Evolutionary conservation across 202 grass and related monocot genomes (phyloP), one percentile per base, ranked within the genome.

Genomic region (Bolboschoenoplectus hybrid): DNA sequence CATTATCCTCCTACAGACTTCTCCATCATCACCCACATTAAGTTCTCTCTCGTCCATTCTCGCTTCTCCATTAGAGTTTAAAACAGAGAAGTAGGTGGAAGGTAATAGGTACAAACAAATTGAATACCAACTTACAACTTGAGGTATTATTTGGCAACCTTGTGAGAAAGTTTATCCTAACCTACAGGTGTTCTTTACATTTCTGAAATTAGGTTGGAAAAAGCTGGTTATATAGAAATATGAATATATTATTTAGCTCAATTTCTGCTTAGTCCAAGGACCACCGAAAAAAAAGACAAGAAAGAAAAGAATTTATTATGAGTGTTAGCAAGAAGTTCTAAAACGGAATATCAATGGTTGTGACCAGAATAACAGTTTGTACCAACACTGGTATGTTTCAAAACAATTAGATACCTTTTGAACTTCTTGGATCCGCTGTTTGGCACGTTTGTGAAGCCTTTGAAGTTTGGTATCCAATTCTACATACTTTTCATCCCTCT

Each of bases 381-480:
- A 43, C 58, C 61, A 11, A 9, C n/a, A 14, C 61, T 63, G 60
- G 41, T 50, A 67, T 35, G 45, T 43, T 82, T 66, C 44, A 32
- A 50, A 60, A 70, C 70, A 74, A 26, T 7, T 67, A 38, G 10
- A 41, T 43, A 69, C 66, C 66, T 43, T 99, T 74, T 97, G 97
- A 85, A 94, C 82, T 75, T 99, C 97, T 91, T 99, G 97, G 87
- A 99, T 99, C 1, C 93, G 89, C 82, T 97, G 94, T 89, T 94
- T 99, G 56, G 93, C 93, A 84, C 97, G 93, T 88, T 99, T 99
- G 88, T 97, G 97, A 88, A 99, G 97, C 87, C 97, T 99, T 87
- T 94, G 91, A 73, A 99, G 92, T 83, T 99, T 99, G 81, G 93
- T 89, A 79, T 99, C 97, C 80, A 96, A 67, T 71, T 98, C 95